Conservation (phyloP, 2,329 filamentous ascomycete genomes). For the Fusarium bactridioides region DNA sequence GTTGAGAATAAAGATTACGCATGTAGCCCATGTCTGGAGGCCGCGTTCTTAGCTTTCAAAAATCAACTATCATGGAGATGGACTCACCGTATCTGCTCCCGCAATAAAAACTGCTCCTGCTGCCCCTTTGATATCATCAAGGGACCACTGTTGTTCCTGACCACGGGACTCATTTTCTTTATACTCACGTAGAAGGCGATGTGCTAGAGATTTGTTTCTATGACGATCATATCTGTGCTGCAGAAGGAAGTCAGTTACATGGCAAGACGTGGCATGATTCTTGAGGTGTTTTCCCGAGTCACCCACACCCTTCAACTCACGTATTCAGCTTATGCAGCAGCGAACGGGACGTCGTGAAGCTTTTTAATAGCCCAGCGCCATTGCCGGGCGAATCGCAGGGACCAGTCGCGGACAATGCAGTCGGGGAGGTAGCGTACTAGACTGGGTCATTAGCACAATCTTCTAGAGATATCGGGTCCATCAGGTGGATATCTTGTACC, state of each 20-base stretch:
- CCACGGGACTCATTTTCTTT: constrained; percentile 19
- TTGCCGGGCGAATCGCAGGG: constrained; percentile 44
- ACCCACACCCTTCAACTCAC: constrained; percentile 27
- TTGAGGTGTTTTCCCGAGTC: background rate
- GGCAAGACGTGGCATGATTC: background rate
- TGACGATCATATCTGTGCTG: constrained; percentile 10
- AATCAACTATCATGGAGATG: constrained; percentile 26
- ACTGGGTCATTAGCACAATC: constrained; percentile 7
- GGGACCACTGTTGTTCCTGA: constrained; percentile 37
- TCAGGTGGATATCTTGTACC: constrained; percentile 28
- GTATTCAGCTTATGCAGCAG: constrained; percentile 38
- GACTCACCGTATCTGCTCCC: constrained; percentile 53
- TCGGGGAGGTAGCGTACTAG: constrained; percentile 39
- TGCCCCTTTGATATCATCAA: constrained; percentile 59
- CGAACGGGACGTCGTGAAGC: constrained; percentile 46
- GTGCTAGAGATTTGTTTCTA: constrained; percentile 38
- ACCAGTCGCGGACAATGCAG: constrained; percentile 44
- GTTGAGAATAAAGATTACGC: constrained; percentile 52
- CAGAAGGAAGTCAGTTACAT: constrained; percentile 18
- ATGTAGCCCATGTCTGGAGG: constrained; percentile 41
- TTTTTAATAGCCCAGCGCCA: constrained; percentile 47
- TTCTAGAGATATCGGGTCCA: background rate
- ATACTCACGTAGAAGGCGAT: constrained; percentile 35
- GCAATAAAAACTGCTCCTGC: constrained; percentile 59
- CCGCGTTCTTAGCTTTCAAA: constrained; percentile 23